phyloP scores from a whole-genome alignment of 2,329 filamentous ascomycete species.

The Microdochium bolleyi region DNA sequence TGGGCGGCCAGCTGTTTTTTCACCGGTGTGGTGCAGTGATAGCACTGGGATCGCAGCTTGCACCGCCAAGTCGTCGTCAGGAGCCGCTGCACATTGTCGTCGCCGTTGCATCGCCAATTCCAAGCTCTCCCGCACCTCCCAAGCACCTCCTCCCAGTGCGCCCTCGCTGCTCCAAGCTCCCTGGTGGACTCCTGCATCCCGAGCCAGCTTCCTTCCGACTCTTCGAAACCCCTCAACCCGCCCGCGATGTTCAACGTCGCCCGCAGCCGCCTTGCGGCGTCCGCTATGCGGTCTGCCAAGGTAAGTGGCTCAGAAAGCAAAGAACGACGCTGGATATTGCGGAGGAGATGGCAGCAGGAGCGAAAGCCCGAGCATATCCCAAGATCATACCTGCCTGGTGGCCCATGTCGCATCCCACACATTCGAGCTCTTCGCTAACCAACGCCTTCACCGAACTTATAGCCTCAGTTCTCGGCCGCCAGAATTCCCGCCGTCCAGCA shows the following conservation, averaged over 20 bases:
- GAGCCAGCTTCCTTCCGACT: not conserved
- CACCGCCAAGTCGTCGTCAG: not conserved
- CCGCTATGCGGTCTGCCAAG: constrained; percentile 70
- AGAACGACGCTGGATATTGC: not conserved
- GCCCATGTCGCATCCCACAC: constrained; percentile 3
- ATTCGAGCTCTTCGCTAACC: not conserved
- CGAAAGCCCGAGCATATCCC: constrained; percentile 10
- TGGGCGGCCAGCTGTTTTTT: not conserved
- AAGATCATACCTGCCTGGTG: constrained; percentile 5
- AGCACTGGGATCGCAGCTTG: not conserved
- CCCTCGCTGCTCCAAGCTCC: not conserved
- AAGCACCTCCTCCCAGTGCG: not conserved
- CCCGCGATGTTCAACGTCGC: constrained; percentile 76
- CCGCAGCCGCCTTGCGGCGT: constrained; percentile 72
- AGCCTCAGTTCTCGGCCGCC: constrained; percentile 31
- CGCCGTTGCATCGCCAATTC: not conserved
- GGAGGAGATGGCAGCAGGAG: too few relatives aligned
- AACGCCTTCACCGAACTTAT: constrained; percentile 10
- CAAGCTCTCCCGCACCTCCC: not conserved
- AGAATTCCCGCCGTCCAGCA: constrained; percentile 61
- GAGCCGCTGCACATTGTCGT: not conserved
- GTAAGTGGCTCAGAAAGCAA: constrained; percentile 48
- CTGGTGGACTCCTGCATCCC: not conserved
- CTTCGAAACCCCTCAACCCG: constrained; percentile 16
- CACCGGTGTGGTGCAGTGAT: not conserved